phyloP scores from a whole-genome alignment of 2,329 filamentous ascomycete genomes.

The Fusarium tuaranense region DNA sequence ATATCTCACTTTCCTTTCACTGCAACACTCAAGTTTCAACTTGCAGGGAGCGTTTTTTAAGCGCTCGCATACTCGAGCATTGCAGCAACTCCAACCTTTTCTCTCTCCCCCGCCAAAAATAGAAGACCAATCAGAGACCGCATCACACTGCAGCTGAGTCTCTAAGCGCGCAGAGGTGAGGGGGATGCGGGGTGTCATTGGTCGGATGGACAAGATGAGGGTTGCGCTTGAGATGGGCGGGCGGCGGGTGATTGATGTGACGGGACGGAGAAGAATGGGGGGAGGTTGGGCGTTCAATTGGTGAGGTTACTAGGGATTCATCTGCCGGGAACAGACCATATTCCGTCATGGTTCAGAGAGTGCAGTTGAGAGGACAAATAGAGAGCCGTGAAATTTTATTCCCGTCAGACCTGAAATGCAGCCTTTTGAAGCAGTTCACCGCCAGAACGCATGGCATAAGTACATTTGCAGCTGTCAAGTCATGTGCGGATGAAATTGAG shows the following conservation, averaged over 20 bases:
- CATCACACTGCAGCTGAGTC: conserved; percentile 48
- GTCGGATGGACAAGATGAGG: conserved; percentile 13
- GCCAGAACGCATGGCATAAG: neutral
- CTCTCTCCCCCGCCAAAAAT: conserved; percentile 27
- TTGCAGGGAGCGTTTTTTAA: conserved; percentile 18
- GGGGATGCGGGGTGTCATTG: conserved; percentile 26
- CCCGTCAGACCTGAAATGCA: neutral
- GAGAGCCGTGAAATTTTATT: neutral
- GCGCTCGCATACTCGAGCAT: conserved; percentile 28
- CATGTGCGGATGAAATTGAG: neutral
- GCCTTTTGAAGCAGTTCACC: neutral
- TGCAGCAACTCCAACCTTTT: neutral
- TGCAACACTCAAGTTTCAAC: neutral
- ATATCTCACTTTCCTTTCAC: conserved; percentile 11
- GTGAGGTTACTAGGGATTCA: neutral
- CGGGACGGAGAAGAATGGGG: neutral
- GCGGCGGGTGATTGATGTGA: conserved; percentile 1
- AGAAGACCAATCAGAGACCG: conserved; percentile 45
- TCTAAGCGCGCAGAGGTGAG: conserved; percentile 33
- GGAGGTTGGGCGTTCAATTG: neutral
- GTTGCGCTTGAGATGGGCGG: neutral
- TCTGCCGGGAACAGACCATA: conserved; percentile 3
- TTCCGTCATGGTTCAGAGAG: neutral
- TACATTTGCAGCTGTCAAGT: conserved; percentile 1
- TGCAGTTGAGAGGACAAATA: neutral